phyloP scores from a whole-genome alignment of 208 protist genomes.

The Leptomonas pyrrhocoris region DNA sequence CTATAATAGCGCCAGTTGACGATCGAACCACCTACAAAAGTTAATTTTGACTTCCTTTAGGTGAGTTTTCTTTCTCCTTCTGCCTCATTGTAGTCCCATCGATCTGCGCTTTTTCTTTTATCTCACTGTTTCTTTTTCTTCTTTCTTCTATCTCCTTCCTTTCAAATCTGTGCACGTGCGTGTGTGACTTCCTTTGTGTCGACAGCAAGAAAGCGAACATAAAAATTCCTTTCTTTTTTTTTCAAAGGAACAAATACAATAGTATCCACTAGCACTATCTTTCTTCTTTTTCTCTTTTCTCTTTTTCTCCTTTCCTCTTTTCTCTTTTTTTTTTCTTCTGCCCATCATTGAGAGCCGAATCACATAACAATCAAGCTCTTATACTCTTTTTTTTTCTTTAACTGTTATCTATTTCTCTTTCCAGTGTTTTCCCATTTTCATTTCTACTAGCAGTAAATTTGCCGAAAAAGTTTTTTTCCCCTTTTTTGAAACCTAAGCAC shows the following conservation, averaged over 20 bases:
- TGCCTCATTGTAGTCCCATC: slow-evolving; percentile 4
- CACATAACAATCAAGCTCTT: slow-evolving; percentile 2
- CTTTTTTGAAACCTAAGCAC: background rate
- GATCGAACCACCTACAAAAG: background rate
- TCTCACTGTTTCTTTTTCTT: slow-evolving; percentile 1
- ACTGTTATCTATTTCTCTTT: slow-evolving; percentile 6
- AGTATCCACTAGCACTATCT: too few relatives aligned
- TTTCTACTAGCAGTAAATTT: background rate
- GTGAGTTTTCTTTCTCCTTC: slow-evolving; percentile 1
- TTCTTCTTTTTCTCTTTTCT: background rate
- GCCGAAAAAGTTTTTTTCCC: background rate
- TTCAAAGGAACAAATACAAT: background rate
- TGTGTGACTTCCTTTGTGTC: background rate
- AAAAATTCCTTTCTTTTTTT: background rate
- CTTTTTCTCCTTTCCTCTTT: background rate
- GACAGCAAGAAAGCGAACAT: background rate
- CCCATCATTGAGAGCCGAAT: background rate
- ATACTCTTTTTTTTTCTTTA: slow-evolving; percentile 15
- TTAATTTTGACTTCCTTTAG: background rate
- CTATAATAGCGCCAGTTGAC: slow-evolving; percentile 6
- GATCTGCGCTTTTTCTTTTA: slow-evolving; percentile 6
- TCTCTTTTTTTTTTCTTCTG: background rate
- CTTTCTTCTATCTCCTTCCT: background rate
- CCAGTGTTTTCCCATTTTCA: slow-evolving; percentile 4
- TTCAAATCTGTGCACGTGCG: background rate